Percentiles rank a stretch among this genome's conserved stretches.
Evolutionary conservation across 768 basidiomycete genomes (phyloP).

Genomic region (Leccinum rimulosum): DNA sequence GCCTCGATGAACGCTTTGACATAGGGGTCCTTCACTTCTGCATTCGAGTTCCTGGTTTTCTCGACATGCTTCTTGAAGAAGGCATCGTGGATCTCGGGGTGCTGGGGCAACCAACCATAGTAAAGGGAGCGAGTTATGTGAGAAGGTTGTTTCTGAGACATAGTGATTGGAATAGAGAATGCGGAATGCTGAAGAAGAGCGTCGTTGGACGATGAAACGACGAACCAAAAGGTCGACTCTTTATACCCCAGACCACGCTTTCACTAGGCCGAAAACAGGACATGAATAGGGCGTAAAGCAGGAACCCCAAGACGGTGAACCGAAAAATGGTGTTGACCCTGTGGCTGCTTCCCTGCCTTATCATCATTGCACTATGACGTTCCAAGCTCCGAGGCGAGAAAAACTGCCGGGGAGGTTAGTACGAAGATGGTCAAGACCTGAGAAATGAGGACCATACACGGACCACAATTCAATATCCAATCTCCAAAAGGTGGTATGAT

Average conservation of each 20-base stretch:
- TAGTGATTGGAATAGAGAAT: not conserved
- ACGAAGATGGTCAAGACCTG: too few species aligned
- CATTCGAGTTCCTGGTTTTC: too few species aligned
- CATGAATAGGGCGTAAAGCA: not conserved
- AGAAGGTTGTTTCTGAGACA: not conserved
- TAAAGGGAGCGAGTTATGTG: not conserved
- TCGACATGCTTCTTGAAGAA: not conserved
- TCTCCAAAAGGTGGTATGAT: too few species aligned
- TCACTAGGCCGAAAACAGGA: not conserved
- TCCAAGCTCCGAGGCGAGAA: too few species aligned
- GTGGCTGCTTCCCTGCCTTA: too few species aligned
- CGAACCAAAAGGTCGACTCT: not conserved
- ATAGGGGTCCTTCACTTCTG: too few species aligned
- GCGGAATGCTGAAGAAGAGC: not conserved
- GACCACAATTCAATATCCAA: too few species aligned
- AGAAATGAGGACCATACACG: too few species aligned
- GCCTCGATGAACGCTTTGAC: not conserved
- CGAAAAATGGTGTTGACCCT: not conserved
- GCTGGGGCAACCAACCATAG: not conserved
- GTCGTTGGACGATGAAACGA: not conserved
- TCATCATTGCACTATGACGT: too few species aligned
- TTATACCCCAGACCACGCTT: not conserved
- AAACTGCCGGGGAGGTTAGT: too few species aligned
- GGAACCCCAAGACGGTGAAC: not conserved
- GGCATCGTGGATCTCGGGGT: not conserved